Conservation (phyloP, 148 eudicot genomes). For the Nyssa sinensis region DNA sequence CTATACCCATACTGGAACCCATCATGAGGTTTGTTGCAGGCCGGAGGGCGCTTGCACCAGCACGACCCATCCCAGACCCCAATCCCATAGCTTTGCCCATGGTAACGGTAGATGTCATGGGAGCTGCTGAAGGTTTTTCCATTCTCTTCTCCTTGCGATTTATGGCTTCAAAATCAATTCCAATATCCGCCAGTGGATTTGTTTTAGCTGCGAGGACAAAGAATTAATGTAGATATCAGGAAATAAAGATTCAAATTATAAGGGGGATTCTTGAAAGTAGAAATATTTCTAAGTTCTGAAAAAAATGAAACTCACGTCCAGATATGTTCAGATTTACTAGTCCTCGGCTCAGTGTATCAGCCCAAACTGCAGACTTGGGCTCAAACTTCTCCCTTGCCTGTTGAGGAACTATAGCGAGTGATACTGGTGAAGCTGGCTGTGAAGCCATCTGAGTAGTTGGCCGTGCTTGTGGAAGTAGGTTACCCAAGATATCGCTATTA, state of each 20-base stretch:
- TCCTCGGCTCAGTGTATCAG: slow-evolving; percentile 91
- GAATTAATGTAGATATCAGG: slow-evolving; percentile 1
- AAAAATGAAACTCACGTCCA: slow-evolving; percentile 66
- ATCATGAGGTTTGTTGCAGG: slow-evolving; percentile 55
- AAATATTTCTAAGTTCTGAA: slow-evolving; percentile 21
- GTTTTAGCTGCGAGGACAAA: slow-evolving; percentile 75
- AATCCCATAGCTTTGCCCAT: slow-evolving; percentile 99
- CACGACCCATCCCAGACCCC: slow-evolving; percentile 92
- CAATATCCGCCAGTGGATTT: slow-evolving; percentile 82
- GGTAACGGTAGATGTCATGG: slow-evolving; percentile 53
- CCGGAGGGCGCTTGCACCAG: slow-evolving; percentile 65
- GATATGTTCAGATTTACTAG: slow-evolving; percentile 88
- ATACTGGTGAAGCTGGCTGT: slow-evolving; percentile 41
- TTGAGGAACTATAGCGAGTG: slow-evolving; percentile 58
- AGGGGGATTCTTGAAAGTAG: slow-evolving; percentile 7
- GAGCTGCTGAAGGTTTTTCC: slow-evolving; percentile 69
- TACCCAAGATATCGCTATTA: slow-evolving; percentile 25
- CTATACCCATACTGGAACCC: slow-evolving; percentile 50
- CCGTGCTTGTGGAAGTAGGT: slow-evolving; percentile 37
- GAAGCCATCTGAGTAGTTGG: slow-evolving; percentile 27
- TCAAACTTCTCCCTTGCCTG: slow-evolving; percentile 73
- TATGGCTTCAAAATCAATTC: slow-evolving; percentile 89
- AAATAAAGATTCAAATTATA: background rate
- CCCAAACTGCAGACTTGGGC: slow-evolving; percentile 90
- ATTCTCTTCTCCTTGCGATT: slow-evolving; percentile 92